phyloP scores from a whole-genome alignment of 2,329 filamentous ascomycete genomes.

The Metarhizium robertsii region DNA sequence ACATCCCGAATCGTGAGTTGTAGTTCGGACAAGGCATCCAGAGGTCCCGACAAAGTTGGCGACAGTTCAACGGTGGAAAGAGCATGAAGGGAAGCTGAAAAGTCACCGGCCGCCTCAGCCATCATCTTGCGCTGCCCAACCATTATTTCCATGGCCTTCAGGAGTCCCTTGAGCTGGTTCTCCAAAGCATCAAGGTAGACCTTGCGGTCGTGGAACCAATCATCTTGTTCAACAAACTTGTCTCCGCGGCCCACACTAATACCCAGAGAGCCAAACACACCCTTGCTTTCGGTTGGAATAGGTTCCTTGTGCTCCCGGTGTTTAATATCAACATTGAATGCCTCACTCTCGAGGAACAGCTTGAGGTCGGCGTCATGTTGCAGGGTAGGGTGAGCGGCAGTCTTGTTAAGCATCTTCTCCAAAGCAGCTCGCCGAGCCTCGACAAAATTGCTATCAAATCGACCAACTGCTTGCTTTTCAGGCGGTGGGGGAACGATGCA shows the following conservation, averaged over 20 bases:
- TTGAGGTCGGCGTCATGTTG: slow-evolving; percentile 93
- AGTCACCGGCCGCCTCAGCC: slow-evolving; percentile 86
- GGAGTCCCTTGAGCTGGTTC: slow-evolving; percentile 76
- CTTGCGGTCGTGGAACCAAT: slow-evolving; percentile 97
- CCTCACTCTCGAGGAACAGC: slow-evolving; percentile 91
- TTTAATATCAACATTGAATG: slow-evolving; percentile 94
- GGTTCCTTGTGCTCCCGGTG: slow-evolving; percentile 92
- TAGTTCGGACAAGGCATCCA: slow-evolving; percentile 86
- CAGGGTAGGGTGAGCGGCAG: slow-evolving; percentile 75
- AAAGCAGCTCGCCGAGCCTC: slow-evolving; percentile 84
- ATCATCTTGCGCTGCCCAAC: slow-evolving; percentile 87
- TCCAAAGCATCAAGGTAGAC: slow-evolving; percentile 93
- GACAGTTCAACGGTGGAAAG: slow-evolving; percentile 90
- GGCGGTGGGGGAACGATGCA: slow-evolving; percentile 92
- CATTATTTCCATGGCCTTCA: slow-evolving; percentile 92
- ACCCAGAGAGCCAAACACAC: slow-evolving; percentile 79
- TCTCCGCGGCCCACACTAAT: slow-evolving; percentile 65
- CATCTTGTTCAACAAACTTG: slow-evolving; percentile 97
- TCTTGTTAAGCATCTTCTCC: slow-evolving; percentile 98
- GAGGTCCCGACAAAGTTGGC: slow-evolving; percentile 73
- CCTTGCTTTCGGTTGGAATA: slow-evolving; percentile 80
- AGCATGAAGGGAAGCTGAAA: slow-evolving; percentile 85
- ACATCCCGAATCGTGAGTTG: slow-evolving; percentile 91
- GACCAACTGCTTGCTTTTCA: slow-evolving; percentile 93
- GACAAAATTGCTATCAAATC: slow-evolving; percentile 95